Evolutionary conservation across 805 yeast genomes (phyloP).

Genomic region (Barnettozyma salicaria): DNA sequence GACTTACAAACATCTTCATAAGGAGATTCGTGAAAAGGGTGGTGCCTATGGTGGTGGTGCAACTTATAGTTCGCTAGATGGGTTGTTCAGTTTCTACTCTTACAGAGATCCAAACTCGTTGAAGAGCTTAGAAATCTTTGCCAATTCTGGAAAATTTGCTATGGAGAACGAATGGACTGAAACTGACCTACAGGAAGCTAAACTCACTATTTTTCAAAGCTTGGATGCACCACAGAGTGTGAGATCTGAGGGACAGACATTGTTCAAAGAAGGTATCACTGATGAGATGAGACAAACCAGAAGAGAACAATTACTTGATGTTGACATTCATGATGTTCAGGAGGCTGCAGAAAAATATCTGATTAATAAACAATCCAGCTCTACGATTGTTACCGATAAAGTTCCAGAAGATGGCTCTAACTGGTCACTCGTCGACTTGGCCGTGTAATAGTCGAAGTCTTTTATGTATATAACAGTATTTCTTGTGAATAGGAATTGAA

Average conservation of each 20-base stretch:
- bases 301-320: conserved; percentile 67
- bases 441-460: conserved; percentile 2
- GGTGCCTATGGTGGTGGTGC: conserved; percentile 99
- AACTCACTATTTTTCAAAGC: conserved; percentile 83
- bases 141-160: conserved; percentile 45
- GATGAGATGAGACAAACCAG: conserved; percentile 77
- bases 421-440: conserved; percentile 22
- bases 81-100: conserved; percentile 75
- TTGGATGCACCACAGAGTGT: conserved; percentile 87
- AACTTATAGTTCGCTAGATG: conserved; percentile 72
- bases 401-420: conserved; percentile 10
- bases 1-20: conserved; percentile 78
- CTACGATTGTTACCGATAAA: conserved; percentile 41
- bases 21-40: conserved; percentile 88
- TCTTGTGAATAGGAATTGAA: no score
- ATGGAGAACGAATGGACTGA: conserved; percentile 46
- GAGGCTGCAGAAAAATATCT: conserved; percentile 66
- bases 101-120: conserved; percentile 90
- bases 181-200: conserved; percentile 78
- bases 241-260: conserved; percentile 64
- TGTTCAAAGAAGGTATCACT: conserved; percentile 63
- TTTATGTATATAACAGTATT: conserved; percentile 7
- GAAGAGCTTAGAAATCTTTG: conserved; percentile 58
- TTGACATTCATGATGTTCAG: conserved; percentile 53
- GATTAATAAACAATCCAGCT: conserved; percentile 25